Conservation (phyloP, 2,329 filamentous ascomycete genomes). For the Neurospora sp. region DNA sequence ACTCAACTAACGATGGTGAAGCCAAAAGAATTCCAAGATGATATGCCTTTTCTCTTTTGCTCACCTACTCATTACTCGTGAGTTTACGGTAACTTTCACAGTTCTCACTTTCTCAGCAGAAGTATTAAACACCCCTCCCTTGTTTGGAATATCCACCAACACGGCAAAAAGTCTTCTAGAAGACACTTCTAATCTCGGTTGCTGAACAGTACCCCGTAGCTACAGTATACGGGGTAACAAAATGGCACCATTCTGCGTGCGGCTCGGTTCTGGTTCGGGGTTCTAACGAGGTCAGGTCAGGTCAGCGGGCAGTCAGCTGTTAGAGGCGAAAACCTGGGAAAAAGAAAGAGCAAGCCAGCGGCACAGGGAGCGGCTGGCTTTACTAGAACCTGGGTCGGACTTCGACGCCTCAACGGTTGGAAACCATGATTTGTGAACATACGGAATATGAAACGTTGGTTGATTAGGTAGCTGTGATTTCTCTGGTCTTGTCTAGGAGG, state of each 20-base stretch:
- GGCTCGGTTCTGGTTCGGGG: not conserved
- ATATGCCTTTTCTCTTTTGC: not conserved
- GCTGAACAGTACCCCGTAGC: not conserved
- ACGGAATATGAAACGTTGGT: not conserved
- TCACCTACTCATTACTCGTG: not conserved
- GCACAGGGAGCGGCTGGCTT: not conserved
- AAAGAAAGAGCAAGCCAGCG: not conserved
- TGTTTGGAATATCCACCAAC: not conserved
- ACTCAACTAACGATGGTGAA: not conserved
- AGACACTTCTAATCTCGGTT: not conserved
- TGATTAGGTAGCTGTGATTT: not conserved
- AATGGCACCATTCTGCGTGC: not conserved
- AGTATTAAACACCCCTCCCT: not conserved
- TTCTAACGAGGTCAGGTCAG: not conserved
- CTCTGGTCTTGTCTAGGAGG: not conserved
- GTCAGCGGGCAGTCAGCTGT: not conserved
- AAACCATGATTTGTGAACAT: not conserved
- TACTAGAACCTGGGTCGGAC: not conserved
- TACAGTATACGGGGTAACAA: not conserved
- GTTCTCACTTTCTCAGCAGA: not conserved
- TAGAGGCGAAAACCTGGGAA: not conserved
- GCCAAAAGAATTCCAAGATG: not conserved
- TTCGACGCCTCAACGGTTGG: not conserved
- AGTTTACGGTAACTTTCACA: not conserved
- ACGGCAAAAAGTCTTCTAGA: not conserved